Evolutionary conservation across 768 basidiomycete genomes (phyloP), one percentile per base, ranked within the genome.

Genomic region (Naganishia onofrii): DNA sequence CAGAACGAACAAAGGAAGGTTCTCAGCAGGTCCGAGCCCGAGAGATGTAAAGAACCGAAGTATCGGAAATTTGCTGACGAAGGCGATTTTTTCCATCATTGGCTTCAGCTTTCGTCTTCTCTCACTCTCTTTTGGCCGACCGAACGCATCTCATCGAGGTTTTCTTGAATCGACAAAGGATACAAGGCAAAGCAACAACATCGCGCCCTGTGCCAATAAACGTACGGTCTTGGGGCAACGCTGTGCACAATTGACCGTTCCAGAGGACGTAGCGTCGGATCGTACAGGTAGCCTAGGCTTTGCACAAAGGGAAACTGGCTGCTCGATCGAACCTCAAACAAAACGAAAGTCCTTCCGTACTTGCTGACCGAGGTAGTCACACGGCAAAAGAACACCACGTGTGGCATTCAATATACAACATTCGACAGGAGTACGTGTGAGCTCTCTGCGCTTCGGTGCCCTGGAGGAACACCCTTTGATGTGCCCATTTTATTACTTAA

Each of bases 301-400:
- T 51, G 15, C 21, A 51, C 48, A 51, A 51, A 51, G 23, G 48
- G 48, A 51, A 51, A n/a, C 12, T 51, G n/a, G 4, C 7, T 26
- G 48, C 21, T n/a, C 48, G 48, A 51, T 51, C 48, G n/a, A 51
- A 51, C 19, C 48, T 51, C 23, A 42, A 42, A 42, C 42, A 42
- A 42, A 42, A 15, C 42, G 42, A 42, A 42, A 17, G n/a, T 13
- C 48, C 48, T 51, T 51, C 48, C 48, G 6, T 51, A 3, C 48
- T 6, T n/a, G n/a, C 23, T 51, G 13, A 3, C 13, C 42, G 42
- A 51, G 23, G n/a, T 51, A 51, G 48, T 51, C 48, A 51, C 48
- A 23, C 48, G 23, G 48, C 23, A 17, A 51, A 51, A 51, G 48
- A 51, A 51, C 48, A 51, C 48, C 48, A 51, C 48, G 48, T 51